Conservation (phyloP, 2,329 filamentous ascomycete genomes). For the Dactylellina leptospora region DNA sequence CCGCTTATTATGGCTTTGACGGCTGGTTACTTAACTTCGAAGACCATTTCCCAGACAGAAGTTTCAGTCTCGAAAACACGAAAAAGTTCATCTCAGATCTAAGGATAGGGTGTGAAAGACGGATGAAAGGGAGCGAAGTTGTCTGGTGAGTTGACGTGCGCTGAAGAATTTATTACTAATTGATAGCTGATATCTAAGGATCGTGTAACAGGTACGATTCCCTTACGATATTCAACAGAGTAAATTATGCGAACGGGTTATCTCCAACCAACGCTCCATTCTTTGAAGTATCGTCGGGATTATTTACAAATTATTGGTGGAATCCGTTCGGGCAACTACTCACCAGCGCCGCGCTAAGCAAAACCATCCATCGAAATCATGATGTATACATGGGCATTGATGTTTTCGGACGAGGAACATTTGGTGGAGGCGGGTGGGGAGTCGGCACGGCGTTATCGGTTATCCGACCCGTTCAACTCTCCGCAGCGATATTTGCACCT, state of each 20-base stretch:
- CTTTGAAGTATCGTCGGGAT: constrained; percentile 59
- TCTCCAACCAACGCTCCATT: constrained; percentile 61
- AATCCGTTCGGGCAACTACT: constrained; percentile 58
- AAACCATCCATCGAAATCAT: constrained; percentile 45
- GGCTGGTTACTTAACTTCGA: constrained; percentile 65
- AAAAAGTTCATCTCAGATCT: constrained; percentile 61
- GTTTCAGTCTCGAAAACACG: constrained; percentile 58
- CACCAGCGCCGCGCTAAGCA: constrained; percentile 55
- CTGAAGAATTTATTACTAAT: no score
- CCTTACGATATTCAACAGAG: constrained; percentile 61
- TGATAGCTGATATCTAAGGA: constrained; percentile 53
- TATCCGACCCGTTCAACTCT: constrained; percentile 59
- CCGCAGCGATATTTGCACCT: constrained; percentile 63
- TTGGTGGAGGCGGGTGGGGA: constrained; percentile 56
- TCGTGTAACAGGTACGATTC: constrained; percentile 66
- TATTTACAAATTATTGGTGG: constrained; percentile 65
- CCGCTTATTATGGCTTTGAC: constrained; percentile 62
- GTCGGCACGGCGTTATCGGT: constrained; percentile 59
- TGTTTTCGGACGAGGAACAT: constrained; percentile 63
- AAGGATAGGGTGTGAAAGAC: constrained; percentile 57
- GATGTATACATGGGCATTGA: constrained; percentile 63
- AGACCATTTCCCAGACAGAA: constrained; percentile 60
- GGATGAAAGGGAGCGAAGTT: constrained; percentile 57
- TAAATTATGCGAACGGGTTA: constrained; percentile 63
- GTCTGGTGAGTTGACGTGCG: constrained; percentile 63